These are phyloP conservation scores for Volvariella volvacea DNA, from an alignment of 1,284 basidiomycete genomes.

Conservation along the genomic window DNA sequence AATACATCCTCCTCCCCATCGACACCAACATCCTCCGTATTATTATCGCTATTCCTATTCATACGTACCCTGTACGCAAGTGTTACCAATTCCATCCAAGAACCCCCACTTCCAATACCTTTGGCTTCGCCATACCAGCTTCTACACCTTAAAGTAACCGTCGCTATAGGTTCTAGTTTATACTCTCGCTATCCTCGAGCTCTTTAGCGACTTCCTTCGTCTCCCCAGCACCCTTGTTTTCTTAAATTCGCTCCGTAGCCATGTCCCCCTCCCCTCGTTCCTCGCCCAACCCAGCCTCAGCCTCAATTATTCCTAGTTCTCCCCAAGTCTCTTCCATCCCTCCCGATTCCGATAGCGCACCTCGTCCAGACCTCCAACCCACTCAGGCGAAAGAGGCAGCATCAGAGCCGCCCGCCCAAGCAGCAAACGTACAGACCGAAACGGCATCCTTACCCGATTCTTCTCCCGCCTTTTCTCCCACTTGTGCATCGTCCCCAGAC, in stretches of 20 bases:
- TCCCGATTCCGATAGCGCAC: constrained; percentile 2
- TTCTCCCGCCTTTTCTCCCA: background rate
- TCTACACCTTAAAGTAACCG: too few relatives aligned
- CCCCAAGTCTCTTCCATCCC: constrained; percentile 1
- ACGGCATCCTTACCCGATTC: background rate
- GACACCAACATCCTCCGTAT: background rate
- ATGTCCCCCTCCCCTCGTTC: constrained; percentile 5
- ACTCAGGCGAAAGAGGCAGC: too few relatives aligned
- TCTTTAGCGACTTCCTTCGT: background rate
- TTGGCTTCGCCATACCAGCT: background rate
- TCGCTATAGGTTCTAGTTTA: background rate
- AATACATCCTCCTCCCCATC: background rate
- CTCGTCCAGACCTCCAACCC: background rate
- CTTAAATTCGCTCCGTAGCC: background rate
- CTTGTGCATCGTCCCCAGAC: background rate
- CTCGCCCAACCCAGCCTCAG: background rate
- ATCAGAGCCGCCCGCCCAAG: too few relatives aligned
- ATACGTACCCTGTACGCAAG: background rate
- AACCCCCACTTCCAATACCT: background rate
- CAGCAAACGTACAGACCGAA: background rate
- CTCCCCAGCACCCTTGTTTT: background rate
- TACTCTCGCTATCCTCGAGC: background rate
- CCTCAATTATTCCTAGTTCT: background rate
- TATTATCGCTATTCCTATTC: constrained; percentile 1
- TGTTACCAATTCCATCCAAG: background rate